Evolutionary conservation across 441 rosid species (phyloP), one percentile per base, ranked within the genome.

Genomic region (Hura crepitans): DNA sequence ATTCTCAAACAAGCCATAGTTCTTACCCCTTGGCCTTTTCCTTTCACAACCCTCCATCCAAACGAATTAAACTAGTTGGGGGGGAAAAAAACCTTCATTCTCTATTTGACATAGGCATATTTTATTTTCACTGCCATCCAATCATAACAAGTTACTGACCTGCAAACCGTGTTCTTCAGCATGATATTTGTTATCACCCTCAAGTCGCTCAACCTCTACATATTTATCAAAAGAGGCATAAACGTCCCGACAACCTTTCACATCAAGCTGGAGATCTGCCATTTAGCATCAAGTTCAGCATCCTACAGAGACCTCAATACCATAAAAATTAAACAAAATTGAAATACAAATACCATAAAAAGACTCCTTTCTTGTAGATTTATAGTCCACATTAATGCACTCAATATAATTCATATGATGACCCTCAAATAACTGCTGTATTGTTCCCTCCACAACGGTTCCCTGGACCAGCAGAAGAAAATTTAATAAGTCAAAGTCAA

Each of bases 181-280:
- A 55, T 92, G 97, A 75, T 95, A 94, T 73, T 90, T 94, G 79
- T 94, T 92, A 78, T 94, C 97, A 65, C 97, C 98, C 83, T 94
- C 98, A 28, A 94, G 94, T 58, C 93, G 86, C 80, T 94, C 99
- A 72, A 94, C 97, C 83, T 94, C 99, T 22, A 94, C 97, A 81
- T 94, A 94, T 76, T 92, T 89, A 77, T 94, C 97, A 81, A 94
- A 94, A 46, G 99, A 94, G 65, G 91, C 96, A 81, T 94, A 94
- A 70, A 94, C 94, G 81, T 94, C 97, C 54, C 87, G 88, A 75
- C 97, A 93, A 69, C 98, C 98, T 82, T 93, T 93, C 62, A 93
- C 98, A 82, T 93, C 98, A 81, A 93, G 98, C 80, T 93, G 98
- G 60, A 93, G 96, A 75, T 93, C 98, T 93, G 85, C 71, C 77